Evolutionary conservation across 441 rosid genomes (phyloP).

Genomic region (Aquilaria agallochum): DNA sequence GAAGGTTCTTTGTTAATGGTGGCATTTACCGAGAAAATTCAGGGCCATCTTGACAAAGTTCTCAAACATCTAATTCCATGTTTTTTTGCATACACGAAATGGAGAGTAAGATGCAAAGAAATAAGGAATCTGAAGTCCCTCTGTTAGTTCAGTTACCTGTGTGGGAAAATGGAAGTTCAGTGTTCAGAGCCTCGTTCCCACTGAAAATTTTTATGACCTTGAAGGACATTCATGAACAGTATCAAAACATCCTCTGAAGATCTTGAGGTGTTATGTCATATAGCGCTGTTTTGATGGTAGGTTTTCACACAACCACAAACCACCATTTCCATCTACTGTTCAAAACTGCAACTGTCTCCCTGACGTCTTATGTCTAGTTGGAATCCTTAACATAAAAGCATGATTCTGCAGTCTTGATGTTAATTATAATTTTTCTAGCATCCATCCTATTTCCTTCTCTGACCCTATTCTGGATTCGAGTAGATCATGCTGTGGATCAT

Average conservation of each 20-base stretch:
- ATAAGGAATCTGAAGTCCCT: constrained; percentile 1
- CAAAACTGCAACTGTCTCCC: constrained; percentile 49
- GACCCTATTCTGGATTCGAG: constrained; percentile 14
- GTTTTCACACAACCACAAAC: constrained; percentile 31
- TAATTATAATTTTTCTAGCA: constrained; percentile 17
- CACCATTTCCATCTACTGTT: constrained; percentile 44
- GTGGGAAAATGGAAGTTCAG: constrained; percentile 19
- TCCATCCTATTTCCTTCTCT: constrained; percentile 13
- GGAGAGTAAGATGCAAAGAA: neutral
- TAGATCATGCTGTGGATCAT: constrained; percentile 4
- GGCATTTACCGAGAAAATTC: too few species aligned
- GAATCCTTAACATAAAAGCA: constrained; percentile 15
- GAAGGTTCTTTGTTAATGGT: too few species aligned
- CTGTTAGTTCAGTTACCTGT: constrained; percentile 19
- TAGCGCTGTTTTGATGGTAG: constrained; percentile 15
- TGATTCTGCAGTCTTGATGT: constrained; percentile 6
- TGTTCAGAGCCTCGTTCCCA: neutral
- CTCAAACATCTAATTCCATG: neutral
- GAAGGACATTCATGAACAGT: constrained; percentile 25
- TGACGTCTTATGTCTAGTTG: constrained; percentile 17
- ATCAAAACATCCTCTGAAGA: constrained; percentile 10
- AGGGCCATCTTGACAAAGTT: too few species aligned
- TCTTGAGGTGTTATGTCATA: constrained; percentile 12
- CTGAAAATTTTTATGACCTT: constrained; percentile 17
- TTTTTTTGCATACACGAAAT: neutral